Evolutionary conservation across 768 basidiomycete species (phyloP), one percentile per base, ranked within the genome.

Genomic region (Termitomyces sp.): DNA sequence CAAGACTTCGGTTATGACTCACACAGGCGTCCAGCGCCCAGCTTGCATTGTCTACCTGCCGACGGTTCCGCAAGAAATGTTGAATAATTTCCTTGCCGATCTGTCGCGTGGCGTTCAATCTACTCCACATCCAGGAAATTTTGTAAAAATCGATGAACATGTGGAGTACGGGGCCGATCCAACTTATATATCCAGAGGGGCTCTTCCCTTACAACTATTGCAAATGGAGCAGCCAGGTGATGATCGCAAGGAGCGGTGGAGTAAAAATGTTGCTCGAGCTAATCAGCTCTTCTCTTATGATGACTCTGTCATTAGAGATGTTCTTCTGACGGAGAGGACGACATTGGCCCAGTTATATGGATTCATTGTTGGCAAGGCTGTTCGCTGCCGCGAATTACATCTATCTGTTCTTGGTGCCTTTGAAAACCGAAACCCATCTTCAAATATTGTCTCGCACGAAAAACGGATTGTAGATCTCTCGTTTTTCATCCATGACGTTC

Each of bases 271-370:
- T 16, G 71, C 73, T 14, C 74, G 77, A 30, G 80, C 79, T 5
- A 69, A 79, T n/a, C 77, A 85, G 59, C 72, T 88, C 5, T 83
- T 86, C 62, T 69, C 75, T 5, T 72, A 76, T 50, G 82, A 85
- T 52, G 83, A 83, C 58, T 68, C 76, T 20, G 79, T 77, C 8
- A 78, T 88, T 58, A 80, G 83, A 36, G 81, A 85, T 23, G 78
- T 83, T 35, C 75, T 93, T 57, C 72, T 90, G n/a, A 79, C 80
- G 2, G 90, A 95, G 67, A 79, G 82, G 49, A 83, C 82, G 30
- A 87, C 89, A 2, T 67, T 88, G n/a, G 79, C 83, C 2, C 91
- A 93, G 63, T 63, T 83, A 32, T 90, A 90, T 67, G 93, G 92
- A 14, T 92, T 82, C 70, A 80, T 88, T 47, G 75, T 83, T 14